phyloP scores from a whole-genome alignment of 2,329 filamentous ascomycete species.

The Colletotrichum melonis region DNA sequence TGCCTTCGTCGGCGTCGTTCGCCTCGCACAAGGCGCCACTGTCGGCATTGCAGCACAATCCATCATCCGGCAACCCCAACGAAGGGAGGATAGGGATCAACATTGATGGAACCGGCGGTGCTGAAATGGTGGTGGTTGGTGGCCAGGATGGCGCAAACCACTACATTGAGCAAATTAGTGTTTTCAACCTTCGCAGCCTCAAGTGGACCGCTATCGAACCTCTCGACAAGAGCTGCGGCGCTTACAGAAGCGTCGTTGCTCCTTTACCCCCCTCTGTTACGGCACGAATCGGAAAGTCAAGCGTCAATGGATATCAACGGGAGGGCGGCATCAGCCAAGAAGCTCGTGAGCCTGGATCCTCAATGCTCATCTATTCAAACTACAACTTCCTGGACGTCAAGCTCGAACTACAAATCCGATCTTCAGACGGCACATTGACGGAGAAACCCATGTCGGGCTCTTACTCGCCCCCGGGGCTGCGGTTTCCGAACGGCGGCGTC shows the following conservation, averaged over 20 bases:
- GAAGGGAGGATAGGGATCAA: conserved; percentile 89
- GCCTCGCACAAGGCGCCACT: conserved; percentile 85
- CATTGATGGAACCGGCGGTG: conserved; percentile 90
- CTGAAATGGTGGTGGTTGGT: conserved; percentile 97
- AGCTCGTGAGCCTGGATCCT: conserved; percentile 68
- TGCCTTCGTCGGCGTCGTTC: conserved; percentile 89
- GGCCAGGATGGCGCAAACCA: conserved; percentile 98
- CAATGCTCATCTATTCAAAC: conserved; percentile 98
- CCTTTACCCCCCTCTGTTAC: conserved; percentile 78
- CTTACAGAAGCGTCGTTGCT: conserved; percentile 94
- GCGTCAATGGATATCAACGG: conserved; percentile 52
- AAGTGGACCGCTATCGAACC: conserved; percentile 94
- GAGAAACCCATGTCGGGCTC: conserved; percentile 91
- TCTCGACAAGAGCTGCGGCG: conserved; percentile 92
- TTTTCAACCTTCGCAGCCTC: conserved; percentile 94
- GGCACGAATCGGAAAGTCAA: conserved; percentile 73
- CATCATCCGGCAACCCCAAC: conserved; percentile 83
- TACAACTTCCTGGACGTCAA: conserved; percentile 99
- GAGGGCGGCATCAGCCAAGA: conserved; percentile 65
- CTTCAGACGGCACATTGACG: conserved; percentile 83
- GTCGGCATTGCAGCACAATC: conserved; percentile 91
- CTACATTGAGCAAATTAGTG: conserved; percentile 98
- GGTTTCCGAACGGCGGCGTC: conserved; percentile 95
- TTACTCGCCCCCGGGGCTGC: conserved; percentile 89
- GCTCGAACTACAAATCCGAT: conserved; percentile 88